Percentiles rank a stretch among this genome's conserved stretches.
Evolutionary conservation across 1,284 basidiomycete genomes (phyloP).

Genomic region (Mycosarcoma maydis): DNA sequence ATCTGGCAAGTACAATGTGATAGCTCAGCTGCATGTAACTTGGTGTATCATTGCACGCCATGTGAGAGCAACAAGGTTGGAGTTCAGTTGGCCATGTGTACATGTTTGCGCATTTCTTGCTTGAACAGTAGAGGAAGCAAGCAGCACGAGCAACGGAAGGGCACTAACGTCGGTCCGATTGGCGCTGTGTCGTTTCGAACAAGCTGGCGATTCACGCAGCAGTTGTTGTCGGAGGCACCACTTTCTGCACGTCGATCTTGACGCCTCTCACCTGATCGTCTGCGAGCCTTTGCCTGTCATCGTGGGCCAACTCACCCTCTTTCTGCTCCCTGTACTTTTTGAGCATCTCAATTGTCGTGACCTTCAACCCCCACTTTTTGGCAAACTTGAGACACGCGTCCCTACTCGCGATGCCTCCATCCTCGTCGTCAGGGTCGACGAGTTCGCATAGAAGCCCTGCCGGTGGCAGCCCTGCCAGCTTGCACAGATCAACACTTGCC

Average conservation of each 20-base stretch:
- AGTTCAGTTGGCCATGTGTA: no score
- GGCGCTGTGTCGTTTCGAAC: no score
- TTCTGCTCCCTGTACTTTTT: slow-evolving; percentile 66
- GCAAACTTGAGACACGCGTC: slow-evolving; percentile 94
- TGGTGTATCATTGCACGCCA: no score
- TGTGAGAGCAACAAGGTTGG: no score
- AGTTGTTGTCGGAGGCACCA: slow-evolving; percentile 30
- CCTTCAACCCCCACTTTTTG: slow-evolving; percentile 87
- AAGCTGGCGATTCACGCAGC: not conserved
- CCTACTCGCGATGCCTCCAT: slow-evolving; percentile 92
- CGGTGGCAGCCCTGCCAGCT: slow-evolving; percentile 77
- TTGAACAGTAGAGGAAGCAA: no score
- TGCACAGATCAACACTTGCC: slow-evolving; percentile 86
- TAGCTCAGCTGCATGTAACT: no score
- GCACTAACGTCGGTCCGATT: no score
- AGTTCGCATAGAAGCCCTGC: slow-evolving; percentile 93
- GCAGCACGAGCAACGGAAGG: no score
- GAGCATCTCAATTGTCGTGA: slow-evolving; percentile 86
- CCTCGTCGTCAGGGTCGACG: slow-evolving; percentile 85
- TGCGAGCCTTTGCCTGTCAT: slow-evolving; percentile 7
- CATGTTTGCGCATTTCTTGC: no score
- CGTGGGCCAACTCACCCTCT: slow-evolving; percentile 38
- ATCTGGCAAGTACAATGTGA: no score
- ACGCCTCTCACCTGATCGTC: slow-evolving; percentile 36
- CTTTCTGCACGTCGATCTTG: slow-evolving; percentile 35